Evolutionary conservation across 176 grass and related monocot genomes (phyloP), one percentile per base, ranked within the genome.

Genomic region (Zea luxurians): DNA sequence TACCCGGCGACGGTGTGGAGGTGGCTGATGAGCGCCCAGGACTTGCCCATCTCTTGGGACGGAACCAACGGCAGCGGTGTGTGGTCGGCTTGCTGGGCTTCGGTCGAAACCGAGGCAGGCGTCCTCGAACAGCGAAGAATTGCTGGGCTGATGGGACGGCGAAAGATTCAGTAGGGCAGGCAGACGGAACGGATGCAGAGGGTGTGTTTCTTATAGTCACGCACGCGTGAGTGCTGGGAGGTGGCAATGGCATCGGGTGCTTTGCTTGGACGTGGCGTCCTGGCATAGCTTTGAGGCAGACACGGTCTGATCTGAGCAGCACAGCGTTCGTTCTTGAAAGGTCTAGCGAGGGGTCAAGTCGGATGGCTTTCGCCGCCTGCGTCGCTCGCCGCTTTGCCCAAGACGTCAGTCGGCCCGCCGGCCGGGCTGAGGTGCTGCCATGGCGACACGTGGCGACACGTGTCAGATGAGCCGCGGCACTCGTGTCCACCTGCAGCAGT

Each of bases 1-100:
- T 88, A 88, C 86, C 86, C 86, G 20, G 65, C 70, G 36, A 88
- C 2, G 6, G 86, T 81, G 65, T 84, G 77, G 41, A 88, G 82
- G 58, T 88, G 77, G 13, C 5, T 84, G 77, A 88, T 47, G 48
- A 88, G 42, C 41, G 58, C 18, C 86, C 86, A 88, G 34, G 82
- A 66, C 60, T 85, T 89, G 59, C 66, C 87, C 87, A 89, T 89
- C 34, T 57, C 27, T 48, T 3, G 2, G 27, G 16, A 3, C 2
- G 72, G 27, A 27, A 41, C 40, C 60, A 16, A 37, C 6, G 2
- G 6, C 55, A 18, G 21, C n/a, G 55, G 54, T 58, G 17, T 58
- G 17, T 4, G 54, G 17, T 58, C 55, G 55, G 17, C 9, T n/a
- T 55, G 53, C 53, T 18, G 13, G 6, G 6, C 2, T 57, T 57